Percentiles rank a stretch among this genome's conserved stretches.
These are phyloP conservation scores for Murraya paniculata DNA, from an alignment of 345 rosid genomes.

Conservation along the genomic window DNA sequence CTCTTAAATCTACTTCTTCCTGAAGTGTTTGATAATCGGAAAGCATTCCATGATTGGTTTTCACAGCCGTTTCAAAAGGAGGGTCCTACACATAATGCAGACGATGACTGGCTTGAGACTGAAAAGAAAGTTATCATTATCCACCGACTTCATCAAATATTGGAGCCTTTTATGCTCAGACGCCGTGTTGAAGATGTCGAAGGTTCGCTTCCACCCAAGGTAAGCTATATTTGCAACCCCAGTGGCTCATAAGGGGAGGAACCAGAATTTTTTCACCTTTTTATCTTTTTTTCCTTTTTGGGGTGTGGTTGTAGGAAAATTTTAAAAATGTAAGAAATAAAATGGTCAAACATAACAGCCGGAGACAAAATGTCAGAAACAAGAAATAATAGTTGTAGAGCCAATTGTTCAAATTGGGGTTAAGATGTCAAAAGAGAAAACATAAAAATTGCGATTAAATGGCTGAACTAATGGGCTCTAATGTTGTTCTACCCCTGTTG, in stretches of 20 bases:
- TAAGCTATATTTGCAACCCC: constrained; percentile 27
- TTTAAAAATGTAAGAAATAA: too few relatives aligned
- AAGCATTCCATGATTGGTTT: constrained; percentile 99
- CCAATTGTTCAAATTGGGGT: background rate
- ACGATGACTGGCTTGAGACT: constrained; percentile 99
- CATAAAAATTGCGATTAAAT: too few relatives aligned
- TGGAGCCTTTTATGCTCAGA: constrained; percentile 99
- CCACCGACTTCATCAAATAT: constrained; percentile 98
- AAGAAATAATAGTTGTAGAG: background rate
- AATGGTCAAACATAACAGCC: background rate
- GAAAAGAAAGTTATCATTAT: constrained; percentile 98
- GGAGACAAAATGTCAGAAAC: background rate
- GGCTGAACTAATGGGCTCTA: background rate
- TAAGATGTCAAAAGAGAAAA: background rate
- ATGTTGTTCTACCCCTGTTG: background rate
- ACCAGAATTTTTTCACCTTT: background rate
- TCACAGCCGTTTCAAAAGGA: constrained; percentile 98
- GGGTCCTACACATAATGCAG: constrained; percentile 71
- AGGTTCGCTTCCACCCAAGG: constrained; percentile 99
- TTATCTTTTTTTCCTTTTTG: too few relatives aligned
- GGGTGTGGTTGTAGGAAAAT: background rate
- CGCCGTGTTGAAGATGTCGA: constrained; percentile 99
- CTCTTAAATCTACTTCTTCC: constrained; percentile 97
- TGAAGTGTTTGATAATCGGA: constrained; percentile 97
- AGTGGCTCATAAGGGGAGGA: background rate